Base-by-base conservation (phyloP, 805 yeast species). In the Naumovozyma castellii region DNA sequence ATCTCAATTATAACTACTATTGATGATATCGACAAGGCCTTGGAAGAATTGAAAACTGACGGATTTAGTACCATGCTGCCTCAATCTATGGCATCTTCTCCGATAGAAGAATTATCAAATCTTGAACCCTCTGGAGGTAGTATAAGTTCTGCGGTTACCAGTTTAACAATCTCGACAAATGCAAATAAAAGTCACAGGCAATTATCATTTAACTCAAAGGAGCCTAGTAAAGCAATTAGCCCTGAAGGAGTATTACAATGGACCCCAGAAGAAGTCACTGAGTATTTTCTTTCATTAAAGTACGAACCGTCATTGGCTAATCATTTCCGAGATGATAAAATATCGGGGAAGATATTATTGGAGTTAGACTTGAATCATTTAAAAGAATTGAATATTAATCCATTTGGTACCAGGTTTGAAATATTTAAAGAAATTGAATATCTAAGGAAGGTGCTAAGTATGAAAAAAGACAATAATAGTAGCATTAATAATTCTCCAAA, bases 341-440 rank as follows among this genome's bases (percentile, higher is more conserved):
- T 92, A 42, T 80, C 86, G 1, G 98, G 98, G 12, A 66, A 76
- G 2, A 90, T 90, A 37, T 64, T 92, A 37, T 67, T 92, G 40
- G 94, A 88, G 59, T 70, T 92, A 46, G 96, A 90, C 53, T 68
- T 90, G 44, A 72, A 85, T 1, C 82, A 84, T 54, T 69, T 92
- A 54, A 92, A 90, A 59, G 98, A 92, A 59, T 67, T 92, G 43
- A 97, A 87, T 39, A 92, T 92, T 37, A 71, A 78, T 34, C 84
- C 95, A 3, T 92, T 92, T 66, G 99, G 99, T 18, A 86, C 95
- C 0, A 73, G 99, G 45, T 92, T 87, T 61, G 95, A 87, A 59
- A 75, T 92, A 31, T 79, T 76, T 60, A 87, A 85, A 55, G 94
- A 84, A 56, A 90, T 92, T 52, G 92, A 85, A 57, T 74, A 76